Evolutionary conservation across 495 filamentous ascomycete species (phyloP), one percentile per base, ranked within the genome.

Genomic region (Daldinia childiae): DNA sequence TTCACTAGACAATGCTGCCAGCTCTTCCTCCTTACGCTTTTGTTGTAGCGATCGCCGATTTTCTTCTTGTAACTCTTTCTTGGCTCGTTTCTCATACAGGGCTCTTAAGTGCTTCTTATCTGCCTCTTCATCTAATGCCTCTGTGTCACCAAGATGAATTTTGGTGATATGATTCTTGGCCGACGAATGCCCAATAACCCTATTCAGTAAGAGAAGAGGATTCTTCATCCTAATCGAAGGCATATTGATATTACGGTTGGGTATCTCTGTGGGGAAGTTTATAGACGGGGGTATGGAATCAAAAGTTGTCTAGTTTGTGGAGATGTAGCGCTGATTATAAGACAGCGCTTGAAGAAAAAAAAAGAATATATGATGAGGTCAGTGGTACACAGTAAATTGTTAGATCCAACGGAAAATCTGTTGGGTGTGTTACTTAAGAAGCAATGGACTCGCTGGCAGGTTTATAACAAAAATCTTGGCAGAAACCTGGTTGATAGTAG

Each of bases 21-120:
- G 74, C 63, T 85, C 83, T 27, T 82, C 77, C 66, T 83, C 80
- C 29, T 68, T 81, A 61, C 80, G 84, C 74, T 79, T 82, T 58
- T 74, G 83, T 77, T 78, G 85, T 73, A 78, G 79, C 14, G 84
- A 87, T 8, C 80, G 79, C 64, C 85, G 82, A 52, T 84, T 78
- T 51, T 89, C 84, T 62, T 90, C 84, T 14, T 71, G 74, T 69
- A 85, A 77, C 76, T 83, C 51, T 76, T 86, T 68, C 80, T 89
- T 76, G 73, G 80, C 72, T 76, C 76, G 76, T 83, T 85, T 74
- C 81, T 87, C 72, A 81, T 84, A 76, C 12, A 80, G 64, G 54
- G 79, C 77, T 43, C 71, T 72, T 21, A 82, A 76, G 61, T 88
- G 83, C 66, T 88, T 88, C 75, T 89, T 86, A 70, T 81, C 72